These are phyloP conservation scores for Rhododendron ferrugineum DNA, from an alignment of 148 eudicot species.

Conservation along the genomic window DNA sequence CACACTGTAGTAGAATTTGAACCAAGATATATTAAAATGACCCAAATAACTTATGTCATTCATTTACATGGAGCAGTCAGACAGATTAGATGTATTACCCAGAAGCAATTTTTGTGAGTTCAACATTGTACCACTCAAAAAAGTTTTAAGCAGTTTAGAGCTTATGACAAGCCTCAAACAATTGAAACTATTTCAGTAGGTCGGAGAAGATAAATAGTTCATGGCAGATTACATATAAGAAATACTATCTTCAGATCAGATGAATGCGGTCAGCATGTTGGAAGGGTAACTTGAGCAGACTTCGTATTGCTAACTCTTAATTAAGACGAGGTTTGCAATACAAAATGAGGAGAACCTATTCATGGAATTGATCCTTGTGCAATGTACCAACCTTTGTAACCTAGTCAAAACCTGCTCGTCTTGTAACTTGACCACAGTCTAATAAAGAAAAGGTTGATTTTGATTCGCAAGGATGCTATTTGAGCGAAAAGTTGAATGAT, in stretches of 20 bases:
- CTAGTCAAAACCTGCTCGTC: neutral
- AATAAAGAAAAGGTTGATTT: neutral
- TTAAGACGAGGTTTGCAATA: neutral
- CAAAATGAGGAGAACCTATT: too few species aligned
- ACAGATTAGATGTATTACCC: neutral
- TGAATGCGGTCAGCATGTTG: neutral
- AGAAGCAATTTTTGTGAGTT: neutral
- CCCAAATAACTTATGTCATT: too few species aligned
- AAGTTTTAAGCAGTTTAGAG: conserved; percentile 2
- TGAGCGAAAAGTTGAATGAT: neutral
- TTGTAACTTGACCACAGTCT: neutral
- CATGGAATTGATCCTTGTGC: neutral
- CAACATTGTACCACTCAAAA: neutral
- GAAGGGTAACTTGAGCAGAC: neutral
- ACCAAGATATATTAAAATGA: too few species aligned
- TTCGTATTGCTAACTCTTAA: neutral
- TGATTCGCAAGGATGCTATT: neutral
- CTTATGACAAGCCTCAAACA: neutral
- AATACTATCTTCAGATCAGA: neutral
- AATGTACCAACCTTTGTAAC: neutral
- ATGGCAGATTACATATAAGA: neutral
- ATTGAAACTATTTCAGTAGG: neutral
- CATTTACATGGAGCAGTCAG: neutral
- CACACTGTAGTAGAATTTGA: too few species aligned
- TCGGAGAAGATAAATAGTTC: neutral